Evolutionary conservation across 2,329 filamentous ascomycete species (phyloP).

Genomic region (Phoma sp.): DNA sequence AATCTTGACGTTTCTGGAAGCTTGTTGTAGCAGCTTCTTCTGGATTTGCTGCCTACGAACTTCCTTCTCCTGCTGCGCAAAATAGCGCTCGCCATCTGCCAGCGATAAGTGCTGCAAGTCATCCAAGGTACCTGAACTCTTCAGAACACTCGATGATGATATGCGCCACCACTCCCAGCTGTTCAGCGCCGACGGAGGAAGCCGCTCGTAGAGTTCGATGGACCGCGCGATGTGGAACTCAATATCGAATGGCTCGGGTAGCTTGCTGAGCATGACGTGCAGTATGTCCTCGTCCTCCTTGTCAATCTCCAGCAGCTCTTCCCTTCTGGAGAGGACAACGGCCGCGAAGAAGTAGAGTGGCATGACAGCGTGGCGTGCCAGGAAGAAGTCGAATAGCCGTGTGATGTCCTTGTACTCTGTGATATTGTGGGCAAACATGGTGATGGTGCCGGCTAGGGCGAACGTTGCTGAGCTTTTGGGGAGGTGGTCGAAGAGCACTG

Average conservation of each 20-base stretch:
- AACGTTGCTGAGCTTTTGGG: slow-evolving; percentile 84
- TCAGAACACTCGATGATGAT: slow-evolving; percentile 79
- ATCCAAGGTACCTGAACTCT: slow-evolving; percentile 70
- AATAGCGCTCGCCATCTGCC: slow-evolving; percentile 70
- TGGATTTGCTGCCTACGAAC: slow-evolving; percentile 68
- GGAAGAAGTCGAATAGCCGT: slow-evolving; percentile 87
- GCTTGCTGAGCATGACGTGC: slow-evolving; percentile 83
- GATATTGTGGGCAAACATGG: slow-evolving; percentile 96
- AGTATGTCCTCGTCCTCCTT: slow-evolving; percentile 83
- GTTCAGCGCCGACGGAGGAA: slow-evolving; percentile 75
- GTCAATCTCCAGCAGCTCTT: slow-evolving; percentile 85
- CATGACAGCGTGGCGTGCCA: slow-evolving; percentile 86
- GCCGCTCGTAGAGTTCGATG: slow-evolving; percentile 64
- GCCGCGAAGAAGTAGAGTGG: slow-evolving; percentile 88
- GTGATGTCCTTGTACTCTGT: slow-evolving; percentile 87
- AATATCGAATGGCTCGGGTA: slow-evolving; percentile 80
- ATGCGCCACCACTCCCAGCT: slow-evolving; percentile 72
- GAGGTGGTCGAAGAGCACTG: slow-evolving; percentile 75
- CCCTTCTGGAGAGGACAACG: slow-evolving; percentile 74
- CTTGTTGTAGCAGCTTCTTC: slow-evolving; percentile 51
- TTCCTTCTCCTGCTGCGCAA: slow-evolving; percentile 74
- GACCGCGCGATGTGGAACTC: slow-evolving; percentile 76
- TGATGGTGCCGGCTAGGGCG: slow-evolving; percentile 89
- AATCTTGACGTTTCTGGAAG: slow-evolving; percentile 50
- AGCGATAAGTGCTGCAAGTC: slow-evolving; percentile 62